These are phyloP conservation scores for Russula ochroleuca DNA, from an alignment of 768 basidiomycete genomes.

Conservation along the genomic window DNA sequence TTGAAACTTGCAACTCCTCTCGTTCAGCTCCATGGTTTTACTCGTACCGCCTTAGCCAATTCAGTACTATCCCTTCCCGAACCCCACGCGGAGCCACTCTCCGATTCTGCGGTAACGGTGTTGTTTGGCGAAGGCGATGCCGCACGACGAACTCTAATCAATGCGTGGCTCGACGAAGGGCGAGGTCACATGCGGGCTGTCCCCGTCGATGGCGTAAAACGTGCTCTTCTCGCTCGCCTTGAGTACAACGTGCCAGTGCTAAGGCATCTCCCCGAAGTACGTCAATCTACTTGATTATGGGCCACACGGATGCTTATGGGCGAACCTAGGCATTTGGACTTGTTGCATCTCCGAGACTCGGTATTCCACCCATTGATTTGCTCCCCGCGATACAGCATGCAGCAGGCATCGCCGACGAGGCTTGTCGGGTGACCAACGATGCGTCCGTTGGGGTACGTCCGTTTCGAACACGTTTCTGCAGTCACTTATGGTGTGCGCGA, in stretches of 20 bases:
- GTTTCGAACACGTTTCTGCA: background rate
- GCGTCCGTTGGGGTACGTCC: conserved; percentile 51
- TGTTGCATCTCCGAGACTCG: conserved; percentile 49
- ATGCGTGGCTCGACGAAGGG: conserved; percentile 73
- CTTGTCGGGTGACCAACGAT: conserved; percentile 57
- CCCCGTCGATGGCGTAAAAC: conserved; percentile 39
- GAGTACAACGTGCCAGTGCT: conserved; percentile 66
- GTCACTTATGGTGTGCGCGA: conserved; percentile 1
- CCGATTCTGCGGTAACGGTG: conserved; percentile 64
- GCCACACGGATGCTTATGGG: background rate
- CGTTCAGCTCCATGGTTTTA: conserved; percentile 65
- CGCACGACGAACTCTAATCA: conserved; percentile 58
- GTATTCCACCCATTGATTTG: conserved; percentile 54
- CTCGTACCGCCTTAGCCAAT: conserved; percentile 60
- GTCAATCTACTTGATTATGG: conserved; percentile 23
- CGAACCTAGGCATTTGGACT: conserved; percentile 62
- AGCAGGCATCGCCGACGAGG: conserved; percentile 60
- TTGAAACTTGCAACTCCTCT: conserved; percentile 62
- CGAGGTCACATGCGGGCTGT: conserved; percentile 44
- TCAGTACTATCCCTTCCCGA: conserved; percentile 55
- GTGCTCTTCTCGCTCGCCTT: conserved; percentile 54
- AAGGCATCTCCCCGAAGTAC: conserved; percentile 60
- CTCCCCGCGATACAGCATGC: conserved; percentile 58
- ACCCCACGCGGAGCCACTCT: conserved; percentile 55
- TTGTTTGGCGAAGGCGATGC: conserved; percentile 69